phyloP scores from a whole-genome alignment of 352 stramenopile genomes.

The Discostella stelligera region DNA sequence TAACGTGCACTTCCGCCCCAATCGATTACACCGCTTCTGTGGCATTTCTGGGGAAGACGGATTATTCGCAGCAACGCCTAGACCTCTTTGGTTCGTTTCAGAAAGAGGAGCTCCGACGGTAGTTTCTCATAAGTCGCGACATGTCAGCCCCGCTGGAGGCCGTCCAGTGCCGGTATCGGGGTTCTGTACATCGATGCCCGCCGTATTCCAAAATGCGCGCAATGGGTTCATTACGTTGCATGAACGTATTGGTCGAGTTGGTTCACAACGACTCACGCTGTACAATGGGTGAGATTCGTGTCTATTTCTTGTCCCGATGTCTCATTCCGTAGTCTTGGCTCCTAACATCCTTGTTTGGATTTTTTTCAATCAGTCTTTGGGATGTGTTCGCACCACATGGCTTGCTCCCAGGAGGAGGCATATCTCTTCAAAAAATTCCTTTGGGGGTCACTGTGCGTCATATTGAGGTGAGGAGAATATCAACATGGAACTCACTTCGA shows the following conservation, averaged over 20 bases:
- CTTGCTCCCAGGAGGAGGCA: constrained; percentile 67
- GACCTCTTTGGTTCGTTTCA: constrained; percentile 74
- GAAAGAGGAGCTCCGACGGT: constrained; percentile 64
- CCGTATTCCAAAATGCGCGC: constrained; percentile 34
- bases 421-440: constrained; percentile 75
- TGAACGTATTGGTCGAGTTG: constrained; percentile 77
- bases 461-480: constrained; percentile 49
- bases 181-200: constrained; percentile 62
- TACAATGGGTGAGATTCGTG: constrained; percentile 55
- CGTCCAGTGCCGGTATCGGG: constrained; percentile 57
- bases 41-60: constrained; percentile 71
- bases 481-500: constrained; percentile 39
- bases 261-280: constrained; percentile 76
- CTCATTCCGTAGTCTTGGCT: not conserved
- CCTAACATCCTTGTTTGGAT: constrained; percentile 18
- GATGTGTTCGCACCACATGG: constrained; percentile 59
- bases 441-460: constrained; percentile 77
- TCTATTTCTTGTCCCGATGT: not conserved
- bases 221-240: constrained; percentile 76
- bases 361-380: constrained; percentile 16
- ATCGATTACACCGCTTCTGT: constrained; percentile 64
- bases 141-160: constrained; percentile 68
- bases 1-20: constrained; percentile 54
- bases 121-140: constrained; percentile 68
- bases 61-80: constrained; percentile 64